Evolutionary conservation across 2,329 filamentous ascomycete species (phyloP).

Genomic region (Cordyceps javanica): DNA sequence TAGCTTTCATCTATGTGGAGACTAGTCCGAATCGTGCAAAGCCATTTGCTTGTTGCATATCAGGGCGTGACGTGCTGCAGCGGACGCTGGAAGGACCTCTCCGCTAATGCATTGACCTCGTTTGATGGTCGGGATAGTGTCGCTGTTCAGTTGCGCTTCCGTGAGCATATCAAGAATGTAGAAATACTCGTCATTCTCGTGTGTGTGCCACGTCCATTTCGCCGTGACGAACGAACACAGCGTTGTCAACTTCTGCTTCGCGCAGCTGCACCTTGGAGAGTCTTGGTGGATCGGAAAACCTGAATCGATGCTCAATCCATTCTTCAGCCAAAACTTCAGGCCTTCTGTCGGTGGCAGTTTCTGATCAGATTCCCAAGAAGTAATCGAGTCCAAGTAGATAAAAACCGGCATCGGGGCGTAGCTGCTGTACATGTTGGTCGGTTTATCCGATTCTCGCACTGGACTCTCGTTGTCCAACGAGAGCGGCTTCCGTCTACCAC

Average conservation of each 20-base stretch:
- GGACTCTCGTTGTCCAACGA: neutral
- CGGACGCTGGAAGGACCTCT: neutral
- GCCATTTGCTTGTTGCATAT: slow-evolving; percentile 4
- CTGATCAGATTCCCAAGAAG: neutral
- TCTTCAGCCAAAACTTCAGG: neutral
- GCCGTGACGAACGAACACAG: neutral
- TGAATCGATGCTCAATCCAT: neutral
- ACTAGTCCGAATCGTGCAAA: neutral
- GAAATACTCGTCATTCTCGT: neutral
- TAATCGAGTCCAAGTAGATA: neutral
- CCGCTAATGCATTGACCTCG: neutral
- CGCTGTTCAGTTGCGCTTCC: neutral
- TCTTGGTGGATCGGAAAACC: neutral
- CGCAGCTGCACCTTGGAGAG: neutral
- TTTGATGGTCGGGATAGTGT: neutral
- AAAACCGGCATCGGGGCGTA: neutral
- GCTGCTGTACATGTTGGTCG: slow-evolving; percentile 5
- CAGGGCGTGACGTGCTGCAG: neutral
- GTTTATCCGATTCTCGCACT: neutral
- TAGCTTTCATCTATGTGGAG: too few species aligned
- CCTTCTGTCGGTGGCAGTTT: neutral
- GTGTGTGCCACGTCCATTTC: neutral
- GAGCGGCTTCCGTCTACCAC: neutral
- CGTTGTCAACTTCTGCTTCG: neutral
- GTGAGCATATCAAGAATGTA: slow-evolving; percentile 2